phyloP scores from a whole-genome alignment of 139 green algal species.

The Picochlorum sp. region DNA sequence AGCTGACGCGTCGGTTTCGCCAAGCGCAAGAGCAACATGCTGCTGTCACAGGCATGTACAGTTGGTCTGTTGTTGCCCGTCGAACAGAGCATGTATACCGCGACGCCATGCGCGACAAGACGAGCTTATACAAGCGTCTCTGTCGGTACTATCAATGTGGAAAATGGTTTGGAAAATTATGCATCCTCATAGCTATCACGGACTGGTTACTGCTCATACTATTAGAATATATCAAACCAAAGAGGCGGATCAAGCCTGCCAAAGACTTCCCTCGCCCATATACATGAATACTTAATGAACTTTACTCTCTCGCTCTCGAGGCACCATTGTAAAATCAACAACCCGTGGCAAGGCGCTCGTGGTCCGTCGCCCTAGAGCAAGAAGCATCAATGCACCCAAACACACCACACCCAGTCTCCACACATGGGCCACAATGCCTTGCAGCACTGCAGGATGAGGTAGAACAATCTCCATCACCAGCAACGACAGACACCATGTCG shows the following conservation, averaged over 20 bases:
- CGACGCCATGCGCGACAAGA: slow-evolving; percentile 19
- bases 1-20: not conserved
- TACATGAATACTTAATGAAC: not conserved
- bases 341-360: slow-evolving; percentile 1
- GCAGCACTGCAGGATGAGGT: slow-evolving; percentile 35
- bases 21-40: slow-evolving; percentile 39
- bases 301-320: not conserved
- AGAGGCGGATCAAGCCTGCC: not conserved
- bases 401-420: slow-evolving; percentile 11
- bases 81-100: slow-evolving; percentile 75
- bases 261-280: not conserved
- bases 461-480: slow-evolving; percentile 49
- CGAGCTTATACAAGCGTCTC: slow-evolving; percentile 37
- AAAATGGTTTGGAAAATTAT: slow-evolving; percentile 56
- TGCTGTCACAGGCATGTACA: slow-evolving; percentile 74
- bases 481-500: slow-evolving; percentile 41
- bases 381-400: slow-evolving; percentile 5
- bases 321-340: slow-evolving; percentile 3
- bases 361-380: not conserved
- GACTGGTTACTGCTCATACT: slow-evolving; percentile 33
- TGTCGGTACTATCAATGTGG: slow-evolving; percentile 47
- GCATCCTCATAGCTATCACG: slow-evolving; percentile 50
- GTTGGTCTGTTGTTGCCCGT: slow-evolving; percentile 72
- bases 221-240: slow-evolving; percentile 23
- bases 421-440: slow-evolving; percentile 11